Conservation (phyloP, 495 filamentous ascomycete genomes). For the Trichoderma orchidacearum region DNA sequence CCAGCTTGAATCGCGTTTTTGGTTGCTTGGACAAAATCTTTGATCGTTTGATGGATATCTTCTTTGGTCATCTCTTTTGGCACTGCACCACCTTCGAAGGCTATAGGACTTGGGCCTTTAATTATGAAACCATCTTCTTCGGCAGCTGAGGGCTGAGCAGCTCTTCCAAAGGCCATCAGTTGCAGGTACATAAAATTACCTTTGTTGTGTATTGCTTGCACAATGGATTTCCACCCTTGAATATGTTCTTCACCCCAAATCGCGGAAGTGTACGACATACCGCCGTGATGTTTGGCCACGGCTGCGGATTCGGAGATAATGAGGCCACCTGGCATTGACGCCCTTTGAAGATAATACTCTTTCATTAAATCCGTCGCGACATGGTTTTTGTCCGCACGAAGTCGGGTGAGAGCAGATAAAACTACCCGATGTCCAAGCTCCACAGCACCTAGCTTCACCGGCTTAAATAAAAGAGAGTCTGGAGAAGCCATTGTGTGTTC, state of each 20-base stretch:
- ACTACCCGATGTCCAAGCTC: conserved; percentile 1
- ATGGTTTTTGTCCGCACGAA: background rate
- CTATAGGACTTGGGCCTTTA: conserved; percentile 33
- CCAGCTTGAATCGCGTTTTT: conserved; percentile 52
- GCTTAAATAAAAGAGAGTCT: background rate
- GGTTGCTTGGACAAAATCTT: conserved; percentile 46
- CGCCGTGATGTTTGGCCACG: conserved; percentile 38
- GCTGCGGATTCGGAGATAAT: conserved; percentile 53
- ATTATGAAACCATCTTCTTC: conserved; percentile 26
- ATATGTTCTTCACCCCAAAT: conserved; percentile 51
- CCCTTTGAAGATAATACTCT: conserved; percentile 48
- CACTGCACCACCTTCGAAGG: conserved; percentile 17
- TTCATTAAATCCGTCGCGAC: background rate
- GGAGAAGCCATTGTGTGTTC: background rate
- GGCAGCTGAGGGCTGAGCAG: conserved; percentile 25
- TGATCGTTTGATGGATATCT: conserved; percentile 44
- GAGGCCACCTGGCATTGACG: conserved; percentile 43
- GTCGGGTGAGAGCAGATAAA: background rate
- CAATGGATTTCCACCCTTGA: conserved; percentile 45
- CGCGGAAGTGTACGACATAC: conserved; percentile 44
- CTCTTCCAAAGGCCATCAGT: conserved; percentile 56
- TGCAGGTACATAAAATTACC: conserved; percentile 51
- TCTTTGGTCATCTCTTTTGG: conserved; percentile 38
- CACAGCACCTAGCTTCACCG: background rate
- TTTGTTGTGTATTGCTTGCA: conserved; percentile 51